Evolutionary conservation across 805 yeast genomes (phyloP).

Genomic region (Starmera amethionina): DNA sequence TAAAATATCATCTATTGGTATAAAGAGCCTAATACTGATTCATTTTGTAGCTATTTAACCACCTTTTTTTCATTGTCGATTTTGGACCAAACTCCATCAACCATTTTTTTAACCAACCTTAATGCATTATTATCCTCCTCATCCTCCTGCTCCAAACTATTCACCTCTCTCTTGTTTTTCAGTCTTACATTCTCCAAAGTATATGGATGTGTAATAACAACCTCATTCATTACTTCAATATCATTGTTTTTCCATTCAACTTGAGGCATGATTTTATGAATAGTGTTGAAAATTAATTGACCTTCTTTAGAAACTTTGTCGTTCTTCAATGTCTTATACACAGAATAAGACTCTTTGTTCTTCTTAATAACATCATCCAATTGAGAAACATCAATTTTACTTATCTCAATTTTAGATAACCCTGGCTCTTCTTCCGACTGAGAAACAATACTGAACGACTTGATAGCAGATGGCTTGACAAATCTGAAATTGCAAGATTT

Average conservation of each 20-base stretch:
- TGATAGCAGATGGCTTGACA: slow-evolving; percentile 49
- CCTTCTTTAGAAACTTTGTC: slow-evolving; percentile 31
- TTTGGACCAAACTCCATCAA: slow-evolving; percentile 38
- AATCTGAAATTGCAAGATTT: slow-evolving; percentile 31
- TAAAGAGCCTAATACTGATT: not conserved
- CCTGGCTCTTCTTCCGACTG: slow-evolving; percentile 21
- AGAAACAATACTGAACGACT: slow-evolving; percentile 36
- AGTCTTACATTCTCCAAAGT: slow-evolving; percentile 16
- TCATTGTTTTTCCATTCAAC: slow-evolving; percentile 33
- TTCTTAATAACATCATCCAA: slow-evolving; percentile 8
- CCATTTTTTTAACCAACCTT: slow-evolving; percentile 34
- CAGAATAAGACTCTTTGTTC: slow-evolving; percentile 14
- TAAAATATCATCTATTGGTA: slow-evolving; percentile 18
- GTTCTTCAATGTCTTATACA: slow-evolving; percentile 20
- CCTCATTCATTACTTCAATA: slow-evolving; percentile 37
- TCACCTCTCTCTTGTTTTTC: slow-evolving; percentile 1
- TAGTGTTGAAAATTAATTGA: slow-evolving; percentile 32
- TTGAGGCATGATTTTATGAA: slow-evolving; percentile 34
- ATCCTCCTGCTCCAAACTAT: not conserved
- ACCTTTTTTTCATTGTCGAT: slow-evolving; percentile 39
- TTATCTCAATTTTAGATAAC: slow-evolving; percentile 7
- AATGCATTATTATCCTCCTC: slow-evolving; percentile 20
- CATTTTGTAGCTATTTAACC: slow-evolving; percentile 20
- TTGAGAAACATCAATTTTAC: slow-evolving; percentile 6
- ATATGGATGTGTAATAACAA: slow-evolving; percentile 35